Base-by-base conservation (phyloP, 306 rosid genomes). In the Malus sieversii region DNA sequence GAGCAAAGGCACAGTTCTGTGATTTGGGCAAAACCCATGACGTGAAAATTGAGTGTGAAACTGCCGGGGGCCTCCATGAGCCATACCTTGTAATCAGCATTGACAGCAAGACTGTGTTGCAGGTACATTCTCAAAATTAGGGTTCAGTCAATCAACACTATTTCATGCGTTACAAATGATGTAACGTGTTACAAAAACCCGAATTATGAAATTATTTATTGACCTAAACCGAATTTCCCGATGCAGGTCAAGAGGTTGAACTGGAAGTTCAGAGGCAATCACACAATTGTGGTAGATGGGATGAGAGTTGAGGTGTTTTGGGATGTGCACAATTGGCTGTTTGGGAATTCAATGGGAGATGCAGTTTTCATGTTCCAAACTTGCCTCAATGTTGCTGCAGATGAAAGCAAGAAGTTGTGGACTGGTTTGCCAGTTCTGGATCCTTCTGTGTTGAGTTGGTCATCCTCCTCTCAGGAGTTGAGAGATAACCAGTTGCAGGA, bases 281-380 rank as follows among this genome's bases (percentile, higher is more conserved):
- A 88, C 72, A 87, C 92, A 22, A 88, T 93, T 83, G 59, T 87
- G 78, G 92, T 93, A 63, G 96, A 91, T 82, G 98, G 96, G 23
- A 52, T 91, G 57, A 91, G 89, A 1, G 89, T 93, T 52, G 85
- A 91, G 83, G 97, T 93, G 68, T 89, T 88, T 18, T 93, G 97
- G 98, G 98, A 94, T 85, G 97, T 91, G 23, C 95, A 91, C 84
- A 84, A 89, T 77, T 94, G 97, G 98, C 88, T 91, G 14, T 94
- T 90, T 84, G 96, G 98, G 25, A 87, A 79, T 75, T 71, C 89
- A 8, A 73, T 82, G 83, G 89, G 91, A 38, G 85, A 85, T 81
- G 96, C 96, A 19, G 96, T 91, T 69, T 94, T 94, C 82, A 86
- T 94, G 96, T 94, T 94, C 79, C 96, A 90, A 82, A 91, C 95